phyloP scores from a whole-genome alignment of 257 asterid species.

The Solanum chmielewskii region DNA sequence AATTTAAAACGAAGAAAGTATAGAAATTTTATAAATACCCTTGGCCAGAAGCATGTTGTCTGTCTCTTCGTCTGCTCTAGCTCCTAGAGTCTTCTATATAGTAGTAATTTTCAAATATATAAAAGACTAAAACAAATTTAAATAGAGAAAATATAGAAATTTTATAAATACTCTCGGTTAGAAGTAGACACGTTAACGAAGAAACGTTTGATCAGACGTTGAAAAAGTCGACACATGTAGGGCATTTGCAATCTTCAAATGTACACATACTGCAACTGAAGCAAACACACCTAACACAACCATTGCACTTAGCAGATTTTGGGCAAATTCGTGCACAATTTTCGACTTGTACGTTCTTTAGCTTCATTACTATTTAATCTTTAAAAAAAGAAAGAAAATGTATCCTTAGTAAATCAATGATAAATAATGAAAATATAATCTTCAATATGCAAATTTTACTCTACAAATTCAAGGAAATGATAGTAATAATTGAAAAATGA shows the following conservation, averaged over 20 bases:
- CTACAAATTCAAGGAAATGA: neutral
- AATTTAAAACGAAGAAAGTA: neutral
- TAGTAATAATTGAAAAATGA: neutral
- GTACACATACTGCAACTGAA: constrained; percentile 29
- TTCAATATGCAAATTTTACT: neutral
- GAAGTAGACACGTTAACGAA: neutral
- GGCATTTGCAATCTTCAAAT: constrained; percentile 26
- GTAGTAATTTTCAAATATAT: neutral
- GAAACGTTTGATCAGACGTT: neutral
- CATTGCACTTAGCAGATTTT: constrained; percentile 8
- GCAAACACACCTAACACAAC: constrained; percentile 34
- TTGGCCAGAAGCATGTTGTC: too few species aligned
- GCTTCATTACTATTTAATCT: constrained; percentile 1
- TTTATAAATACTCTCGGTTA: neutral
- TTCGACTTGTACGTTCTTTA: constrained; percentile 24
- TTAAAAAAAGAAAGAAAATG: too few species aligned
- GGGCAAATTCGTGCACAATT: constrained; percentile 23
- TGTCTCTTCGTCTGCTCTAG: too few species aligned
- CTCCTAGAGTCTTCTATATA: neutral
- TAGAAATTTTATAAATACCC: too few species aligned
- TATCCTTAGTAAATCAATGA: neutral
- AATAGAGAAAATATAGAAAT: neutral
- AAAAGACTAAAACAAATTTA: neutral
- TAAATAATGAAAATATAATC: neutral
- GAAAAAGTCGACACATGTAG: constrained; percentile 16